These are phyloP conservation scores for Silene noctiflora DNA, from an alignment of 179 eudicot species.

Conservation along the genomic window DNA sequence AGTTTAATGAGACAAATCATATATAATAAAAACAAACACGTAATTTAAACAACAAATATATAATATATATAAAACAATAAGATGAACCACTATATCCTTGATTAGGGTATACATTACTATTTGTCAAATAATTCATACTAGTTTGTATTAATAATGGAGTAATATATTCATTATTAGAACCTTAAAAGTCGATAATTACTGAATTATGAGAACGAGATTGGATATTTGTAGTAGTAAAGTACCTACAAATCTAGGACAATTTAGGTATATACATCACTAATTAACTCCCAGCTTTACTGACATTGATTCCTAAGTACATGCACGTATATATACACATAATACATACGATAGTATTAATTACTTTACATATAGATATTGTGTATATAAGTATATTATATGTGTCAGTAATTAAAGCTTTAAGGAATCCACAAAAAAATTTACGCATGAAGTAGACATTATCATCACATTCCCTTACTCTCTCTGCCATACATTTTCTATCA, in stretches of 20 bases:
- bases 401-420: slow-evolving; percentile 2
- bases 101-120: too few species aligned
- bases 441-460: slow-evolving; percentile 33
- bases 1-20: too few species aligned
- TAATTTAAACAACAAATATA: too few species aligned
- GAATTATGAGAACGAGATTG: too few species aligned
- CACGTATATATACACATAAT: too few species aligned
- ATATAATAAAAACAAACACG: too few species aligned
- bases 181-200: too few species aligned
- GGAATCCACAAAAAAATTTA: not conserved
- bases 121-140: too few species aligned
- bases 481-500: slow-evolving; percentile 16
- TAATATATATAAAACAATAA: too few species aligned
- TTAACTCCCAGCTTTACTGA: not conserved
- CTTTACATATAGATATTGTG: not conserved
- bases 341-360: not conserved
- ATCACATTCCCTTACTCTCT: slow-evolving; percentile 25
- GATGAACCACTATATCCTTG: too few species aligned
- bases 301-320: slow-evolving; percentile 1
- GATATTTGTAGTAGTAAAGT: not conserved
- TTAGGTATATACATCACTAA: not conserved
- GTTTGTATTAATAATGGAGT: too few species aligned
- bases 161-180: too few species aligned
- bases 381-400: not conserved
- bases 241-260: not conserved